Evolutionary conservation across 768 basidiomycete genomes (phyloP).

Genomic region (Boletus bicolor): DNA sequence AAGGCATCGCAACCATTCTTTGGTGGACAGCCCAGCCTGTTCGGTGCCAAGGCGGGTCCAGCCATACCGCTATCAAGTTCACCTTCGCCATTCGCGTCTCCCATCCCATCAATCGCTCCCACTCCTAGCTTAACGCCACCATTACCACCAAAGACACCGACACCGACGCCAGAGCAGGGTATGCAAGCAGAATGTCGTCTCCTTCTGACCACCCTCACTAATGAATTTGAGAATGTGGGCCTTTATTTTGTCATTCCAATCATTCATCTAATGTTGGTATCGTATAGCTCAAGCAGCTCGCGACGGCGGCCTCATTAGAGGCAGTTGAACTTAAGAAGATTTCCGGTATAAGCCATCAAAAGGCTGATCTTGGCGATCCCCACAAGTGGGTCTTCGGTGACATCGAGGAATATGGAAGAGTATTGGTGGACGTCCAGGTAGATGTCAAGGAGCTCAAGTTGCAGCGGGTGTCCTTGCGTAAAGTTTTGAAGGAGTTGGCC

Average conservation of each 20-base stretch:
- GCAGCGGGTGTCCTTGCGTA: slow-evolving; percentile 38
- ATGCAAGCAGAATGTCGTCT: slow-evolving; percentile 64
- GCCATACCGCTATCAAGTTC: neutral
- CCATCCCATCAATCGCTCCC: neutral
- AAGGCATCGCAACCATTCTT: slow-evolving; percentile 9
- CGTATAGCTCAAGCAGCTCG: slow-evolving; percentile 43
- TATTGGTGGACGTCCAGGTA: slow-evolving; percentile 36
- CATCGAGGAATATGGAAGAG: slow-evolving; percentile 45
- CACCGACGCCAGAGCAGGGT: slow-evolving; percentile 45
- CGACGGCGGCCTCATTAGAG: slow-evolving; percentile 37
- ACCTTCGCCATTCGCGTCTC: slow-evolving; percentile 1
- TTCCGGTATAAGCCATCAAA: slow-evolving; percentile 37
- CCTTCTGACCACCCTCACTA: slow-evolving; percentile 44
- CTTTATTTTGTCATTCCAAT: neutral
- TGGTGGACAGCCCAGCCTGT: slow-evolving; percentile 10
- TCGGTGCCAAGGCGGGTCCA: slow-evolving; percentile 1
- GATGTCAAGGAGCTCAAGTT: slow-evolving; percentile 53
- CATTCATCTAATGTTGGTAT: neutral
- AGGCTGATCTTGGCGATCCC: slow-evolving; percentile 44
- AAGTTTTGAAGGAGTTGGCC: slow-evolving; percentile 53
- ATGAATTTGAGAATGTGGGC: slow-evolving; percentile 61
- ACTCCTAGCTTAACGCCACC: slow-evolving; percentile 5
- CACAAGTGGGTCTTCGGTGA: slow-evolving; percentile 57
- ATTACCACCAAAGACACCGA: slow-evolving; percentile 3
- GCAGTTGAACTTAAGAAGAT: slow-evolving; percentile 36